A percentile compares a stretch with the other conserved stretches of the same genome.
Evolutionary conservation across 2,329 filamentous ascomycete species (phyloP).

Genomic region (Neonectria magnoliae): DNA sequence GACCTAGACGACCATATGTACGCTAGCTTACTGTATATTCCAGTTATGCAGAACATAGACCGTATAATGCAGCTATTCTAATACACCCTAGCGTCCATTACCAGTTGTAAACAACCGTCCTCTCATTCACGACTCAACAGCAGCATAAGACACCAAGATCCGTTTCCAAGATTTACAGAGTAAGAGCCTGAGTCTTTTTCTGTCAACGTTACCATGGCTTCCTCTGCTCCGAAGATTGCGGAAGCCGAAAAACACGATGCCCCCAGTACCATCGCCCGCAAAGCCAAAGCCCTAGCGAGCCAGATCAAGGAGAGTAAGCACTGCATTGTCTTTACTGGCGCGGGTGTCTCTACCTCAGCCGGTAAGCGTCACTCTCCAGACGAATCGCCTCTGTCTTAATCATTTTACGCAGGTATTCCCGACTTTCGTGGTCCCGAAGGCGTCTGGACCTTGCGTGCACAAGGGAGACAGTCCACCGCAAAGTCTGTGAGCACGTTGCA

Average conservation of each 20-base stretch:
- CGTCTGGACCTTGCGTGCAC: slow-evolving; percentile 56
- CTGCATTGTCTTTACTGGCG: slow-evolving; percentile 58
- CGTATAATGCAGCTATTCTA: background rate
- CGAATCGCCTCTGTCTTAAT: rapidly evolving
- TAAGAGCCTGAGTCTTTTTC: background rate
- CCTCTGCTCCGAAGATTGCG: slow-evolving; percentile 25
- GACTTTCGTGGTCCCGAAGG: slow-evolving; percentile 60
- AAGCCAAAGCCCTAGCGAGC: slow-evolving; percentile 50
- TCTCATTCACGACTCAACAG: background rate
- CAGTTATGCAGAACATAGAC: too few relatives aligned
- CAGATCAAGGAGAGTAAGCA: slow-evolving; percentile 55
- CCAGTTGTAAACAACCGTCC: background rate
- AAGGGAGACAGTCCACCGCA: slow-evolving; percentile 48
- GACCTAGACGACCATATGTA: background rate
- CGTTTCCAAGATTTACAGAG: background rate
- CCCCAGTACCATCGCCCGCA: slow-evolving; percentile 37
- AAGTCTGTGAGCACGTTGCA: slow-evolving; percentile 52
- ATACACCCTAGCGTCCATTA: background rate
- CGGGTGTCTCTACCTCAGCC: slow-evolving; percentile 58
- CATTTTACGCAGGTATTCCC: slow-evolving; percentile 51
- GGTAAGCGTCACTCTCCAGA: slow-evolving; percentile 35
- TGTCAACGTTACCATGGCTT: slow-evolving; percentile 21
- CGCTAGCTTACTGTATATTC: too few relatives aligned
- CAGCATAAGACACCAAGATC: background rate
- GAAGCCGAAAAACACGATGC: slow-evolving; percentile 29